Percentiles rank a stretch among this genome's conserved stretches.
phyloP scores from a whole-genome alignment of 108 stramenopile genomes.

The Stephanodiscus minutulus region DNA sequence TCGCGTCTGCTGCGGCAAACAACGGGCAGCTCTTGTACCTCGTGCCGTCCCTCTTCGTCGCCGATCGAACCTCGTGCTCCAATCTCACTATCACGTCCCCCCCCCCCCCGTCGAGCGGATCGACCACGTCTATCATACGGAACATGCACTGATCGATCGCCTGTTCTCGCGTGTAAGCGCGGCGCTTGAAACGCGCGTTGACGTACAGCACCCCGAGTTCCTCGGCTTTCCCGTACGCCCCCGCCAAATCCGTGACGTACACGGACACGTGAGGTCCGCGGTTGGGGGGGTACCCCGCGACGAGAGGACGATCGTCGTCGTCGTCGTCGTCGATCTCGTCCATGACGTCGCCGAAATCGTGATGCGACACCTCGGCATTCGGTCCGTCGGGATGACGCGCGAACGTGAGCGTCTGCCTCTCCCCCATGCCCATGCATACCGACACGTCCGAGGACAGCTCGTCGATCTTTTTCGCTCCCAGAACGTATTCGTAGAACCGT shows the following conservation, averaged over 20 bases:
- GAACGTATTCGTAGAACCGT: constrained; percentile 61
- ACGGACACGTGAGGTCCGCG: constrained; percentile 69
- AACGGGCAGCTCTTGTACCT: constrained; percentile 80
- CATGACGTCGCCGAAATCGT: constrained; percentile 53
- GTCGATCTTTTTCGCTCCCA: constrained; percentile 48
- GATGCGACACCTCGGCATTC: constrained; percentile 42
- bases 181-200: constrained; percentile 63
- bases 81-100: constrained; percentile 48
- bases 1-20: neutral
- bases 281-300: constrained; percentile 46
- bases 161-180: constrained; percentile 54
- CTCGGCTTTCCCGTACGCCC: constrained; percentile 37
- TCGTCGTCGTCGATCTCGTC: constrained; percentile 11
- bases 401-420: constrained; percentile 70
- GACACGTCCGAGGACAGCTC: constrained; percentile 10
- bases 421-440: constrained; percentile 58
- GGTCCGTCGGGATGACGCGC: constrained; percentile 40
- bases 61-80: constrained; percentile 67
- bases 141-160: constrained; percentile 77
- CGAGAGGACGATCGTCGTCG: constrained; percentile 8
- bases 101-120: constrained; percentile 43
- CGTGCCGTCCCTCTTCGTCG: constrained; percentile 58
- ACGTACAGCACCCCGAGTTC: constrained; percentile 54
- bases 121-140: constrained; percentile 58
- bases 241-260: constrained; percentile 49